These are phyloP conservation scores for Carex parvula DNA, from an alignment of 176 grass and related monocot species.

Conservation along the genomic window DNA sequence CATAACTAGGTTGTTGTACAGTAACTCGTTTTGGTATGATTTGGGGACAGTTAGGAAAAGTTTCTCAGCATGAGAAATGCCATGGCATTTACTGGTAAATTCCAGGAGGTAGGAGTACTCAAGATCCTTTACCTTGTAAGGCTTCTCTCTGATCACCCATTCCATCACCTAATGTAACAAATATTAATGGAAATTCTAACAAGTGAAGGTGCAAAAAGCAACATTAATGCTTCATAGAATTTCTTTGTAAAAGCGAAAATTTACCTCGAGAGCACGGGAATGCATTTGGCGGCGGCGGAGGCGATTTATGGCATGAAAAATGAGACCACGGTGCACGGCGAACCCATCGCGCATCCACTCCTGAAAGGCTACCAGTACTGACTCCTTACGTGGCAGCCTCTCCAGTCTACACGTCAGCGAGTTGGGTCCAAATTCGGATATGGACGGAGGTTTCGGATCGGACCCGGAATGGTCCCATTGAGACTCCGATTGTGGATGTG, in stretches of 20 bases:
- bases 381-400: slow-evolving; percentile 38
- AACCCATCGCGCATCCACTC: slow-evolving; percentile 69
- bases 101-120: slow-evolving; percentile 90
- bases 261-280: slow-evolving; percentile 63
- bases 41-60: slow-evolving; percentile 70
- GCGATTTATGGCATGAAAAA: slow-evolving; percentile 83
- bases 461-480: background rate
- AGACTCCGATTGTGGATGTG: background rate
- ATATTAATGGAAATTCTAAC: background rate
- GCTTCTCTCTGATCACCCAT: slow-evolving; percentile 93
- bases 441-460: background rate
- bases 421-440: background rate
- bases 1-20: slow-evolving; percentile 92
- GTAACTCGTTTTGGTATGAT: slow-evolving; percentile 68
- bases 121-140: slow-evolving; percentile 82
- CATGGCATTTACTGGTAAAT: slow-evolving; percentile 85
- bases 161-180: slow-evolving; percentile 57
- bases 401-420: slow-evolving; percentile 68
- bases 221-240: no score
- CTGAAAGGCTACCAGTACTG: slow-evolving; percentile 59
- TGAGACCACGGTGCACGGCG: slow-evolving; percentile 62
- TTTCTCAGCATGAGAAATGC: slow-evolving; percentile 68
- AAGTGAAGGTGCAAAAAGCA: background rate
- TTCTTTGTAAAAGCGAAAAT: no score
- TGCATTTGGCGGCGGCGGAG: slow-evolving; percentile 53